A percentile compares a stretch with the other conserved stretches of the same genome.
Evolutionary conservation across 306 rosid genomes (phyloP).

Genomic region (Cicer chorassanicum): DNA sequence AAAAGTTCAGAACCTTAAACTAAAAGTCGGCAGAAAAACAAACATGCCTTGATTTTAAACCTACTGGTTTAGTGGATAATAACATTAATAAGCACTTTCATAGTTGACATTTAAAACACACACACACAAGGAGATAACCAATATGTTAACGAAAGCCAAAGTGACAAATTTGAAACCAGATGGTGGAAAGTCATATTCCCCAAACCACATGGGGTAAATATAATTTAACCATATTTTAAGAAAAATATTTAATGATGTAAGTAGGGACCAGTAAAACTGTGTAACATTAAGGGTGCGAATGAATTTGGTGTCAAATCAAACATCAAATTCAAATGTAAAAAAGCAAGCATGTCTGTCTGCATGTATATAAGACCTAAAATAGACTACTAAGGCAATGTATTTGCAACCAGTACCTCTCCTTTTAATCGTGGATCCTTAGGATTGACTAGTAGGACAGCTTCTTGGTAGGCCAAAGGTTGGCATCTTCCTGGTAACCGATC

Average conservation of each 20-base stretch:
- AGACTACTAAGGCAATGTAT: constrained; percentile 9
- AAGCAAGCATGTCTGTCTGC: background rate
- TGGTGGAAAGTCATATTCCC: too few relatives aligned
- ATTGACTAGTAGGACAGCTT: constrained; percentile 72
- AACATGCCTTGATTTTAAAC: too few relatives aligned
- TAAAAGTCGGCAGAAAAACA: too few relatives aligned
- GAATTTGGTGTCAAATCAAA: constrained; percentile 31
- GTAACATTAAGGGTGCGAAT: constrained; percentile 4
- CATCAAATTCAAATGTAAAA: constrained; percentile 16
- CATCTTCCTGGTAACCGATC: constrained; percentile 72
- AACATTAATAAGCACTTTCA: too few relatives aligned
- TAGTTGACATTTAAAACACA: too few relatives aligned
- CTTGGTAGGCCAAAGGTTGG: constrained; percentile 66
- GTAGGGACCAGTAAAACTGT: background rate
- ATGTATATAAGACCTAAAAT: constrained; percentile 16
- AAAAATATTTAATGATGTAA: background rate
- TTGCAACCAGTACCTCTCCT: constrained; percentile 68
- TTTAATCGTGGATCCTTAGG: constrained; percentile 67
- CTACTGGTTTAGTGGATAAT: too few relatives aligned
- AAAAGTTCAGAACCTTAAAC: too few relatives aligned
- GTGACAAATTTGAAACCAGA: too few relatives aligned
- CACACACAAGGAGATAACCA: too few relatives aligned
- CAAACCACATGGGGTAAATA: constrained; percentile 11
- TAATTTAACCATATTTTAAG: background rate
- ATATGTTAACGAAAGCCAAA: too few relatives aligned